These are phyloP conservation scores for Trypanosoma theileri DNA, from an alignment of 208 protist genomes.

Conservation along the genomic window DNA sequence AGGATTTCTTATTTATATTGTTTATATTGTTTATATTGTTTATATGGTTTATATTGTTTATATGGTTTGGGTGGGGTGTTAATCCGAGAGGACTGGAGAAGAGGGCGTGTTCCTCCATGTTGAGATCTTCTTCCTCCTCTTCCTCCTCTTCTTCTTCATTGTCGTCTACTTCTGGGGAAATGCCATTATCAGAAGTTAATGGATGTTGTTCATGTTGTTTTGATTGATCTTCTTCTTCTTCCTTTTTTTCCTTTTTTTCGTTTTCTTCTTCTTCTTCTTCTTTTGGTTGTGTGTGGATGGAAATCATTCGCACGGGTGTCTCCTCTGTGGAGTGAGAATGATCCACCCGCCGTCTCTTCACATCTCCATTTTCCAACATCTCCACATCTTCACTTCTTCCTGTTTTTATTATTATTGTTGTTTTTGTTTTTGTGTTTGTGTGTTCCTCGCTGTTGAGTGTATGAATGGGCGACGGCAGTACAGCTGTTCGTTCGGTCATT, in stretches of 20 bases:
- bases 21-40: neutral
- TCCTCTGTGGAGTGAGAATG: no score
- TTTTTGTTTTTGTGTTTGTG: no score
- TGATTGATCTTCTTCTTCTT: neutral
- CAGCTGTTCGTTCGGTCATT: no score
- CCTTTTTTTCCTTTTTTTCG: constrained; percentile 13
- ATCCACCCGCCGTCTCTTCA: no score
- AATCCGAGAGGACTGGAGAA: neutral
- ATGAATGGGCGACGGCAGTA: no score
- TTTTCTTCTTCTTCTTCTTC: neutral
- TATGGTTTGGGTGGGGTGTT: no score
- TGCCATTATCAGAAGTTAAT: constrained; percentile 7
- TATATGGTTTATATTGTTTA: neutral
- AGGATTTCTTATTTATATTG: neutral
- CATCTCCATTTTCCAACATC: no score
- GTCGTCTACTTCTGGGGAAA: constrained; percentile 16
- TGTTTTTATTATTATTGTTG: no score
- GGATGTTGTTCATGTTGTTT: neutral
- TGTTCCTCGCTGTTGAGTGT: no score
- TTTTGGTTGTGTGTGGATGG: no score
- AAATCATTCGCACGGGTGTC: no score
- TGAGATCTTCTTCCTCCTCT: neutral
- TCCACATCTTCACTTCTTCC: no score
- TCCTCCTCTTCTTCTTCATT: constrained; percentile 2
- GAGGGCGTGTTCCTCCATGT: neutral